Evolutionary conservation across 108 stramenopile genomes (phyloP), one percentile per base, ranked within the genome.

Genomic region (Nannochloropsis oceanica): DNA sequence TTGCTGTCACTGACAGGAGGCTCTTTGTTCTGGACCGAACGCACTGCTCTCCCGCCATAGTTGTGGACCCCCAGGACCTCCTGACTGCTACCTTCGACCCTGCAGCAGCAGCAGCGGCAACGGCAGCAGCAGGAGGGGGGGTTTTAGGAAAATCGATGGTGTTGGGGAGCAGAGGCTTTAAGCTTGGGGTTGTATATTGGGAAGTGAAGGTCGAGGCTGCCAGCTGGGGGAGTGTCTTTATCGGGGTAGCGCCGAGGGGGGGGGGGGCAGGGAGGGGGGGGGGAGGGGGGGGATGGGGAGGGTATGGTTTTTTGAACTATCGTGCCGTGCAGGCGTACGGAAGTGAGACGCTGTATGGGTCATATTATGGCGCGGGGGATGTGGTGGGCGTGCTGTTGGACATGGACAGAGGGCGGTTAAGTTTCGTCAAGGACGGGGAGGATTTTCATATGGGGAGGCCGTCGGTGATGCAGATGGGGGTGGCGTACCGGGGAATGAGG

Each of bases 401-500:
- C 89, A 90, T 92, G 91, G 91, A 92, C 80, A 83, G 83, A 34
- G 91, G 92, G 27, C 90, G 87, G 8, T 43, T 92, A 46, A 59
- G 84, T n/a, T 92, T 92, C 79, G 81, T 86, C 22, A 91, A 91
- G 73, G 92, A 92, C 87, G 92, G 91, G 26, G 89, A 92, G 42
- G 92, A 92, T 44, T 88, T 92, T 59, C 91, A 92, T 73, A 85
- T 88, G 89, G 90, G 90, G 26, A 44, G 87, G 13, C 87, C 89
- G 26, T 46, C 84, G 14, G 90, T 90, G 44, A 50, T 88, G 27
- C 87, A 90, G 80, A 90, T 90, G 90, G 90, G 88, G 42, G 87
- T 90, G 27, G 90, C 90, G 12, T 90, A 90, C 84, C 89, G 84
- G 85, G 85, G 85, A 43, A 79, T 90, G 59, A 43, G 87, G 24